Base-by-base conservation (phyloP, 768 basidiomycete species). In the Strobilomyces confusus region DNA sequence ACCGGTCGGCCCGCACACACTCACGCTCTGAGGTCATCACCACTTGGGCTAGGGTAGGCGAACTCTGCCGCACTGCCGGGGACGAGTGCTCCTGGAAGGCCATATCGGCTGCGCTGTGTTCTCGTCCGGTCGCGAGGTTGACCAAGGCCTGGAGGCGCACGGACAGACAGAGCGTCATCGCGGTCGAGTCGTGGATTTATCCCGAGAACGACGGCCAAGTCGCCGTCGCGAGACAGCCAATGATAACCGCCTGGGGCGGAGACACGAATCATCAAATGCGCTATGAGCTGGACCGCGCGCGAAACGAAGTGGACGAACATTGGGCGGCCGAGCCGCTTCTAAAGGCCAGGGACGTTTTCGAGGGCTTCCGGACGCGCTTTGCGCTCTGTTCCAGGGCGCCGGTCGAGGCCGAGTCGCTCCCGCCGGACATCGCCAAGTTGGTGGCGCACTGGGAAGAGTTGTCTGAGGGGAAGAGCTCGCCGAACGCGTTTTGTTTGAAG, bases 11-110 rank as follows among this genome's bases (percentile, higher is more conserved):
- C 17, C 80, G 80, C 15, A 85, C 85, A 4, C 86, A 89, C 63
- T 78, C 84, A 5, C 77, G 90, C 23, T 86, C 85, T 4, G 87
- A 87, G 54, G 77, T 88, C 9, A 82, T 93, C 40, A 78, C 81
- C 0, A 76, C 80, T 0, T 93, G 91, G 91, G 79, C 80, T 11
- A 76, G 78, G 38, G 75, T 92, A 2, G 91, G 83, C 1, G 91
- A 93, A 62, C 66, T 85, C 25, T 87, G 87, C 55, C 77, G 90
- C 9, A 63, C 73, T n/a, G 73, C 75, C 3, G 91, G 91, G 0
- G 90, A 93, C 58, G 87, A 88, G 62, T 87, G 84, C 54, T 82
- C 88, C 14, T 93, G 87, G 87, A 78, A 74, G 38, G 89, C 89
- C 2, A 85, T 92, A 48, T 69, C 68, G n/a, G 74, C 77, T 13